A percentile compares a stretch with the other conserved stretches of the same genome.
These are phyloP conservation scores for Rhizopus stolonifer DNA, from an alignment of 371 early-diverging fungal genomes.

Conservation along the genomic window DNA sequence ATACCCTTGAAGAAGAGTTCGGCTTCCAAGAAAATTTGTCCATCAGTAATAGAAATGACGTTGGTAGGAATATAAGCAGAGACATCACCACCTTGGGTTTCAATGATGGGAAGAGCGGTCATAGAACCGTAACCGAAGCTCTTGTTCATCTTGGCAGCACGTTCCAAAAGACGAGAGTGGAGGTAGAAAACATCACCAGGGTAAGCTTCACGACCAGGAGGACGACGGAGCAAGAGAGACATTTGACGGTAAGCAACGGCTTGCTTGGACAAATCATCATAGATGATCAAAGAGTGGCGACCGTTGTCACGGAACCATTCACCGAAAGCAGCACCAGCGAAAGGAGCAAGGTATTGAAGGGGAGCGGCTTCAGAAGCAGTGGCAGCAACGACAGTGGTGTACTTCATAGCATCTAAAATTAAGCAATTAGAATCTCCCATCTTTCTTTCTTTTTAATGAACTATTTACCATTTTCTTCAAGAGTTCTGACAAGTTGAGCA, in stretches of 20 bases:
- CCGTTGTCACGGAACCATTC: constrained; percentile 98
- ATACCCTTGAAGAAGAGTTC: constrained; percentile 98
- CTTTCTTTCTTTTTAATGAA: neutral
- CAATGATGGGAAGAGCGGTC: constrained; percentile 96
- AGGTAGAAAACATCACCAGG: constrained; percentile 98
- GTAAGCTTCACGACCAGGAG: constrained; percentile 97
- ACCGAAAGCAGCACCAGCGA: constrained; percentile 91
- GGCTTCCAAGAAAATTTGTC: constrained; percentile 91
- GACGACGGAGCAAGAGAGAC: constrained; percentile 96
- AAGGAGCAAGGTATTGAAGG: constrained; percentile 94
- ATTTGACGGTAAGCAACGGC: constrained; percentile 98
- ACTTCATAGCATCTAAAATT: constrained; percentile 62
- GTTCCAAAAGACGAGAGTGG: constrained; percentile 95
- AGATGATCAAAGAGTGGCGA: constrained; percentile 92
- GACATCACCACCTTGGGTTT: constrained; percentile 98
- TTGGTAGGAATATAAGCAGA: constrained; percentile 98
- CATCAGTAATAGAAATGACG: constrained; percentile 98
- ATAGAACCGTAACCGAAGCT: constrained; percentile 89
- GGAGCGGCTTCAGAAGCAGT: constrained; percentile 96
- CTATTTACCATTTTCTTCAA: constrained; percentile 76
- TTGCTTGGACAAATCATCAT: constrained; percentile 97
- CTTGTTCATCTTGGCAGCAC: constrained; percentile 97
- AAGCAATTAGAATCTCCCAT: neutral
- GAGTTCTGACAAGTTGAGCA: constrained; percentile 94
- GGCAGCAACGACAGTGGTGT: constrained; percentile 94